Evolutionary conservation across 768 basidiomycete species (phyloP).

Genomic region (Amanita pallidorosea): DNA sequence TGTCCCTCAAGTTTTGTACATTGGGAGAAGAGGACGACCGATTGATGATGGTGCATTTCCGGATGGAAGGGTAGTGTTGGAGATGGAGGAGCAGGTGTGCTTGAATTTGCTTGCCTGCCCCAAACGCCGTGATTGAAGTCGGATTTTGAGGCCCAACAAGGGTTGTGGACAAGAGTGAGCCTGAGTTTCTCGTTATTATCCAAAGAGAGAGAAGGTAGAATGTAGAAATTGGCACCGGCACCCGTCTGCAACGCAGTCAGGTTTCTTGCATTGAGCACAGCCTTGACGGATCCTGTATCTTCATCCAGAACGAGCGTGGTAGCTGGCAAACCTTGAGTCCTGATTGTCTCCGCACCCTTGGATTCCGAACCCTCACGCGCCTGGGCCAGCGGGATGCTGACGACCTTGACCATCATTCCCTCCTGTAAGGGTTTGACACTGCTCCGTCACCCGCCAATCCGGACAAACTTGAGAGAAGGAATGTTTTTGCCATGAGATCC

Average conservation of each 20-base stretch:
- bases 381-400: slow-evolving; percentile 53
- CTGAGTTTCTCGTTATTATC: no score
- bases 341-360: no score
- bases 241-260: slow-evolving; percentile 79
- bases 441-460: no score
- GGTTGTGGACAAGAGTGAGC: no score
- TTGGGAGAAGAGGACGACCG: slow-evolving; percentile 39
- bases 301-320: slow-evolving; percentile 74
- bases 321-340: slow-evolving; percentile 51
- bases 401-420: slow-evolving; percentile 69
- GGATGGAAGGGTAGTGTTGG: no score
- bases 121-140: no score
- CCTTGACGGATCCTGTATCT: slow-evolving; percentile 53
- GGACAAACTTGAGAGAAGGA: no score
- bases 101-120: no score
- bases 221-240: slow-evolving; percentile 46
- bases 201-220: slow-evolving; percentile 38
- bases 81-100: no score
- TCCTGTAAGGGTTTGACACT: no score
- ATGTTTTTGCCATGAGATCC: no score
- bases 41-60: slow-evolving; percentile 49
- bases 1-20: slow-evolving; percentile 23
- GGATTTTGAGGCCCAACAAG: no score
- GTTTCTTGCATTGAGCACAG: slow-evolving; percentile 65
- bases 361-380: slow-evolving; percentile 13